Evolutionary conservation across 345 rosid genomes (phyloP).

Genomic region (Citrus sp.): DNA sequence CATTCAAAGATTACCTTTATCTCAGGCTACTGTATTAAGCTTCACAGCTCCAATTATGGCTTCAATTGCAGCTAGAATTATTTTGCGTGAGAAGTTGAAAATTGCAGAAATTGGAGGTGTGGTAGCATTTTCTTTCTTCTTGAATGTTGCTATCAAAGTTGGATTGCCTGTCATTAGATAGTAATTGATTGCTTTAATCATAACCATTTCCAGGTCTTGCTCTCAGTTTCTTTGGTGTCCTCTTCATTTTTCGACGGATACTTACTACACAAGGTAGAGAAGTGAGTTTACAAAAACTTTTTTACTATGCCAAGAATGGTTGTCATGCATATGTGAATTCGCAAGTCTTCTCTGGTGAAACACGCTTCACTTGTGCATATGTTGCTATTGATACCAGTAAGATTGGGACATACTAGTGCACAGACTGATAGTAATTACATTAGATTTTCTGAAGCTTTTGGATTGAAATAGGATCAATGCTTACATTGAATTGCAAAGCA

Average conservation of each 20-base stretch:
- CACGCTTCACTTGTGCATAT: background rate
- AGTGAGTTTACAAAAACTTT: constrained; percentile 69
- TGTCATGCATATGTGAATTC: constrained; percentile 5
- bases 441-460: background rate
- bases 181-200: constrained; percentile 22
- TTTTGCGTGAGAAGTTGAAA: constrained; percentile 72
- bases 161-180: background rate
- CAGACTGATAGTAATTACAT: background rate
- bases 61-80: constrained; percentile 67
- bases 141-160: constrained; percentile 9
- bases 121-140: constrained; percentile 1
- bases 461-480: background rate
- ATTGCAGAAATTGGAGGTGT: constrained; percentile 75
- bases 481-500: background rate
- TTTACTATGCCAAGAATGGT: constrained; percentile 12
- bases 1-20: constrained; percentile 74
- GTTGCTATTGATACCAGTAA: background rate
- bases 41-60: constrained; percentile 79
- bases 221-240: constrained; percentile 84
- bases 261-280: constrained; percentile 88
- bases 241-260: constrained; percentile 68
- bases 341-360: background rate
- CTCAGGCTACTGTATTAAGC: constrained; percentile 71
- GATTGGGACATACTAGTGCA: background rate
- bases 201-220: constrained; percentile 66